Base-by-base conservation (phyloP, 1,284 basidiomycete genomes). In the Boletus sp. region DNA sequence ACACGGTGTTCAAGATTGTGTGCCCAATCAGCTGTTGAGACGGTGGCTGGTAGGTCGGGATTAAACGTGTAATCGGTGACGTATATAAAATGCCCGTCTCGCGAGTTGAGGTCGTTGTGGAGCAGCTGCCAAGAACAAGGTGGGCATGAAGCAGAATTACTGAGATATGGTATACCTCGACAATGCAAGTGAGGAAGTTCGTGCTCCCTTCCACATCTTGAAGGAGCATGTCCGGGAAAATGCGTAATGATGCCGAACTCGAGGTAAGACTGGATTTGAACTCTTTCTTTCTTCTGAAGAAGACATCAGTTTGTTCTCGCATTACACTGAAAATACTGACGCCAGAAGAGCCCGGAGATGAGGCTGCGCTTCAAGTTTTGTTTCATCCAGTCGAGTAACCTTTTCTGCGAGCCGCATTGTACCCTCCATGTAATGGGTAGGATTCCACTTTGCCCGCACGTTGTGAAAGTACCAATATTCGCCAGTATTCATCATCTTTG, bases 41-140 rank as follows among this genome's bases (percentile, higher is more conserved):
- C 48, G 10, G 62, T 53, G 13, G 62, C 52, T 4, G 67, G 57
- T 23, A 84, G 68, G 41, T 75, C 65, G 7, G 69, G 52, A 46
- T 81, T 75, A 6, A 67, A 59, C 2, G 82, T 83, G 57, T 85
- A 88, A 60, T 88, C 85, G 8, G 84, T 86, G 19, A 83, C 76
- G 56, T 76, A 82, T 25, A 84, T 60, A 60, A 72, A 65, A 38
- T 60, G 58, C 19, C 66, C 66, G 22, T 67, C 59, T 19, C 64
- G 57, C 42, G 59, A 51, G 61, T 66, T 27, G 40, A 59, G 42
- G 27, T 67, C 67, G 14, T 70, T 53, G 49, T 75, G 69, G 5
- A 87, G 64, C 25, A 85, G 60, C 84, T 78, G 49, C 9, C 41
- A 41, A 22, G 22, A 35, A 57, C 16, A 23, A 12, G 5, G 47